Conservation (phyloP, 2,329 filamentous ascomycete genomes). For the Chaetomium globosum region DNA sequence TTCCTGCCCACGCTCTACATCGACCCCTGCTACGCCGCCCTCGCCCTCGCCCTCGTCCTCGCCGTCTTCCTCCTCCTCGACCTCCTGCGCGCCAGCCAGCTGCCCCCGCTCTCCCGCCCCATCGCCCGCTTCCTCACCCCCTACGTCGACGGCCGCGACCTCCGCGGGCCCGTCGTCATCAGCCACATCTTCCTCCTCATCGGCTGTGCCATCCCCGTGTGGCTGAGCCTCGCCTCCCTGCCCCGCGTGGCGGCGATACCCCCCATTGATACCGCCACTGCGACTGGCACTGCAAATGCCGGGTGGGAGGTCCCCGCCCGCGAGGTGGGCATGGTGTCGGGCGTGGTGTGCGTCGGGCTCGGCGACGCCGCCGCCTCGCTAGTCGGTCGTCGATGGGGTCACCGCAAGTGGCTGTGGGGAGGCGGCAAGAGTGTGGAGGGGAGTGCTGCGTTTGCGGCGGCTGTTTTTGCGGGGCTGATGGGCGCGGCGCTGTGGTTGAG, state of each 20-base stretch:
- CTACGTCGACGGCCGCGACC: slow-evolving; percentile 91
- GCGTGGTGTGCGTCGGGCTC: slow-evolving; percentile 91
- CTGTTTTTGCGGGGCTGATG: slow-evolving; percentile 75
- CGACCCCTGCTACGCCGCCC: slow-evolving; percentile 79
- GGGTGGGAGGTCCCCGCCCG: slow-evolving; percentile 76
- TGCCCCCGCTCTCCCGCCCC: slow-evolving; percentile 84
- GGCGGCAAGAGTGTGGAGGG: slow-evolving; percentile 96
- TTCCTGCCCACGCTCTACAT: slow-evolving; percentile 83
- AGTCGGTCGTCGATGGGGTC: slow-evolving; percentile 82
- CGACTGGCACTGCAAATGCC: neutral
- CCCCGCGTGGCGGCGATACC: slow-evolving; percentile 38
- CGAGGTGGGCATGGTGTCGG: slow-evolving; percentile 87
- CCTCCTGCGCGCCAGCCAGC: slow-evolving; percentile 83
- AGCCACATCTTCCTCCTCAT: slow-evolving; percentile 95
- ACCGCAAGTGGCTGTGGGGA: slow-evolving; percentile 92
- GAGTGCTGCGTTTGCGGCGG: slow-evolving; percentile 74
- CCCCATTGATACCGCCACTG: neutral
- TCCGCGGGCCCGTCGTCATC: slow-evolving; percentile 90
- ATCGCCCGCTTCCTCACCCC: slow-evolving; percentile 86
- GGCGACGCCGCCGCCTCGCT: slow-evolving; percentile 92
- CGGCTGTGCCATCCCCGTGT: slow-evolving; percentile 91
- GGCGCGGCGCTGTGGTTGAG: slow-evolving; percentile 73
- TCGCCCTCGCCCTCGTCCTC: slow-evolving; percentile 79
- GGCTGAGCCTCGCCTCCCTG: slow-evolving; percentile 78
- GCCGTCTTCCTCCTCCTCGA: slow-evolving; percentile 87